These are phyloP conservation scores for Ceratorhiza oryzae-sativae DNA, from an alignment of 1,284 basidiomycete species.

Conservation along the genomic window DNA sequence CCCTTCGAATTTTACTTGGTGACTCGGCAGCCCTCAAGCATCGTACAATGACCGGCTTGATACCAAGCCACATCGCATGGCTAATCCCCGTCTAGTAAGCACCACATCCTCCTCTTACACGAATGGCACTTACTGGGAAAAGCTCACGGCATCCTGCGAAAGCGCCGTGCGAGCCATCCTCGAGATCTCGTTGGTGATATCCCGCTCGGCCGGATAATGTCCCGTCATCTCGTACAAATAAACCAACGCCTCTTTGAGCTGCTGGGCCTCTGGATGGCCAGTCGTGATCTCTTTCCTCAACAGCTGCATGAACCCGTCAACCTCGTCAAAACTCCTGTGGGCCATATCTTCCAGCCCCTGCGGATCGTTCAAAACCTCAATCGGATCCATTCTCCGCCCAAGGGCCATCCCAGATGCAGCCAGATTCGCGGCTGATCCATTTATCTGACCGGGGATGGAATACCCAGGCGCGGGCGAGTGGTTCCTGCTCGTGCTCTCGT, in stretches of 20 bases:
- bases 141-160: slow-evolving; percentile 33
- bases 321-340: slow-evolving; percentile 8
- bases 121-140: slow-evolving; percentile 34
- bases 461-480: slow-evolving; percentile 28
- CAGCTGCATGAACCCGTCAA: slow-evolving; percentile 33
- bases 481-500: background rate
- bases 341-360: slow-evolving; percentile 28
- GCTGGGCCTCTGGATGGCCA: slow-evolving; percentile 21
- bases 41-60: slow-evolving; percentile 13
- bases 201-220: slow-evolving; percentile 34
- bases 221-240: slow-evolving; percentile 30
- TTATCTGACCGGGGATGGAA: background rate
- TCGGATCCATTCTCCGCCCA: slow-evolving; percentile 16
- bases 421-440: background rate
- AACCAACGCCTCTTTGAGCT: slow-evolving; percentile 33
- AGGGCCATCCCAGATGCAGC: background rate
- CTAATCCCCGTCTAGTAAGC: background rate
- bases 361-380: slow-evolving; percentile 22
- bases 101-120: background rate
- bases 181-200: slow-evolving; percentile 35
- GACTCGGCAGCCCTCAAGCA: slow-evolving; percentile 23
- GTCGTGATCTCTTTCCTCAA: slow-evolving; percentile 33
- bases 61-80: slow-evolving; percentile 20
- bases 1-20: slow-evolving; percentile 32
- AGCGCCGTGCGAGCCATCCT: slow-evolving; percentile 24